Evolutionary conservation across 1,284 basidiomycete species (phyloP).

Genomic region (Filobasidium uniguttulatum): DNA sequence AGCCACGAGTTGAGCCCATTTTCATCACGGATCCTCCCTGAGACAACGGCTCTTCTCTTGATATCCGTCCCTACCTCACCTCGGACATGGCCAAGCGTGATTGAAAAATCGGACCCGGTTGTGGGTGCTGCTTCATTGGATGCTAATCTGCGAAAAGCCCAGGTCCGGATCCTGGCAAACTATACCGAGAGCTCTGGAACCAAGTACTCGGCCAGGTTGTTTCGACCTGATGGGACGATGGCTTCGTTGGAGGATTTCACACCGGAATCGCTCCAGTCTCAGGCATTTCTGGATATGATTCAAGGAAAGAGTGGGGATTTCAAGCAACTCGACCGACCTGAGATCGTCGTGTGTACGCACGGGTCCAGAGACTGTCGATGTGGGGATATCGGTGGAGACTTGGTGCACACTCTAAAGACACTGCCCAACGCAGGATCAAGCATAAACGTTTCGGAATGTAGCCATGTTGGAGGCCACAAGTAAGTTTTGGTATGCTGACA

Average conservation of each 20-base stretch:
- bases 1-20: slow-evolving; percentile 1
- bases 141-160: background rate
- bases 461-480: slow-evolving; percentile 75
- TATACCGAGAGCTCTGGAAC: slow-evolving; percentile 13
- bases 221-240: slow-evolving; percentile 23
- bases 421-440: slow-evolving; percentile 16
- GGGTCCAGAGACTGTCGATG: slow-evolving; percentile 58
- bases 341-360: slow-evolving; percentile 60
- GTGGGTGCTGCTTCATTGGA: slow-evolving; percentile 13
- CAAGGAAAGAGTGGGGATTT: background rate
- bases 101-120: slow-evolving; percentile 25
- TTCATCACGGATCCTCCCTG: slow-evolving; percentile 17
- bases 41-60: slow-evolving; percentile 23
- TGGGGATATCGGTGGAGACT: slow-evolving; percentile 46
- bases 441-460: slow-evolving; percentile 50
- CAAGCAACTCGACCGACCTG: slow-evolving; percentile 4
- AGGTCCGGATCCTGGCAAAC: background rate
- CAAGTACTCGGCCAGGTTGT: slow-evolving; percentile 23
- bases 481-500: no score
- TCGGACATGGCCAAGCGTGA: slow-evolving; percentile 24
- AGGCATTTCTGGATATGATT: slow-evolving; percentile 11
- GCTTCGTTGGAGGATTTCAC: slow-evolving; percentile 17
- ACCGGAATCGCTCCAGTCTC: slow-evolving; percentile 12
- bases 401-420: slow-evolving; percentile 37
- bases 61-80: slow-evolving; percentile 27